A percentile compares a stretch with the other conserved stretches of the same genome.
phyloP scores from a whole-genome alignment of 1,139 yeast genomes.

The Taphrina betulina region DNA sequence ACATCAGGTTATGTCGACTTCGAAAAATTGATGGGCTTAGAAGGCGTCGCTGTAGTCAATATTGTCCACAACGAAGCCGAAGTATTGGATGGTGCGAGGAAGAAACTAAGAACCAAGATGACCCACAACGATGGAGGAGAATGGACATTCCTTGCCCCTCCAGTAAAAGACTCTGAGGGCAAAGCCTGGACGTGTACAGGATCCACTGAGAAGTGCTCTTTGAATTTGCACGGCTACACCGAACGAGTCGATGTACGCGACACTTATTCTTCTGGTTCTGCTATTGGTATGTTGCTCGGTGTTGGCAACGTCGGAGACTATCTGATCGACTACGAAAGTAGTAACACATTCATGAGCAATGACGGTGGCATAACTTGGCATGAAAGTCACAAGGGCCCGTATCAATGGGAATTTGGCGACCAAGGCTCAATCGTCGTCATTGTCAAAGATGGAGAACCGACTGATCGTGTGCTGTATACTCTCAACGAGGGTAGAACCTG shows the following conservation, averaged over 20 bases:
- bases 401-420: conserved; percentile 96
- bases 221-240: conserved; percentile 87
- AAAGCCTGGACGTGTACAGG: conserved; percentile 54
- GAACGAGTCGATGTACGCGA: conserved; percentile 82
- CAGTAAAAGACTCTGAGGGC: conserved; percentile 57
- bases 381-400: conserved; percentile 68
- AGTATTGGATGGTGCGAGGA: conserved; percentile 48
- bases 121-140: conserved; percentile 92
- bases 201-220: conserved; percentile 61
- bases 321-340: conserved; percentile 53
- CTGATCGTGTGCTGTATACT: conserved; percentile 64
- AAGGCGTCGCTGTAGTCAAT: conserved; percentile 79
- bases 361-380: conserved; percentile 93
- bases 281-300: conserved; percentile 81
- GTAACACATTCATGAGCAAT: conserved; percentile 69
- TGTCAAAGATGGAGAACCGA: conserved; percentile 57
- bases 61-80: conserved; percentile 58
- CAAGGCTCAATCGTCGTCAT: conserved; percentile 82
- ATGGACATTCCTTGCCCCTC: conserved; percentile 75
- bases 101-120: conserved; percentile 66
- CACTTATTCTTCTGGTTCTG: conserved; percentile 83
- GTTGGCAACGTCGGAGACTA: conserved; percentile 83
- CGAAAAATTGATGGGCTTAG: conserved; percentile 81
- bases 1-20: conserved; percentile 77
- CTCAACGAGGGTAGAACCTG: conserved; percentile 78